Evolutionary conservation across 495 filamentous ascomycete species (phyloP).

Genomic region (Glutinoglossum americanum): DNA sequence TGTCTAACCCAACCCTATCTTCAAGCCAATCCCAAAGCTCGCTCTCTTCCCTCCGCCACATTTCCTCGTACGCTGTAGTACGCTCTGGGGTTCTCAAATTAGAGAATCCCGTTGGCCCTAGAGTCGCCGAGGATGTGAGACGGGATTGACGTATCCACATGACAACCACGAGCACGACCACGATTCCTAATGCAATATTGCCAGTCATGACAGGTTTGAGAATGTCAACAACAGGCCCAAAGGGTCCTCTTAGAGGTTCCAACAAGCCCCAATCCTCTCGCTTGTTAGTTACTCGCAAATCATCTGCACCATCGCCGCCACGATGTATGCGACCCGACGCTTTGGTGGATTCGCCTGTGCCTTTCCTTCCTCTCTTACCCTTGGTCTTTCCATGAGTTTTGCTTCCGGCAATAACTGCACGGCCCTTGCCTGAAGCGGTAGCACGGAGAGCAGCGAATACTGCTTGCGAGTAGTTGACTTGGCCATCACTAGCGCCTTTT

Average conservation of each 20-base stretch:
- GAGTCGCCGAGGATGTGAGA: constrained; percentile 24
- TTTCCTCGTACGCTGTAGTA: constrained; percentile 72
- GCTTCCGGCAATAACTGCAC: constrained; percentile 18
- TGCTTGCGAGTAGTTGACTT: constrained; percentile 57
- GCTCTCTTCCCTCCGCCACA: constrained; percentile 78
- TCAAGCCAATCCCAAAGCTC: constrained; percentile 95
- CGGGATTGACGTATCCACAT: constrained; percentile 35
- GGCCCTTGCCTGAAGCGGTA: constrained; percentile 43
- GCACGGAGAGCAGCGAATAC: constrained; percentile 49
- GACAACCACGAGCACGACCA: constrained; percentile 33
- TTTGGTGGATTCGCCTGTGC: constrained; percentile 18
- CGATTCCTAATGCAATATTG: constrained; percentile 31
- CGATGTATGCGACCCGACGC: constrained; percentile 22
- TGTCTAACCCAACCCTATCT: constrained; percentile 57
- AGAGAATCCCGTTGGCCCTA: constrained; percentile 15
- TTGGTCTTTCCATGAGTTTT: constrained; percentile 28
- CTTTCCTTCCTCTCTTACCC: constrained; percentile 24
- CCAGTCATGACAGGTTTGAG: constrained; percentile 47
- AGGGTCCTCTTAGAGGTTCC: constrained; percentile 46
- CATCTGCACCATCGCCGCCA: constrained; percentile 21
- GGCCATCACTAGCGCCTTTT: constrained; percentile 83
- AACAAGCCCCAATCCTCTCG: constrained; percentile 52
- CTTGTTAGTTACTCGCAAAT: constrained; percentile 7
- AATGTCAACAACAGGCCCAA: constrained; percentile 51
- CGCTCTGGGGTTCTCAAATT: constrained; percentile 34